phyloP scores from a whole-genome alignment of 495 filamentous ascomycete genomes.

The Hypoxylon rickii region DNA sequence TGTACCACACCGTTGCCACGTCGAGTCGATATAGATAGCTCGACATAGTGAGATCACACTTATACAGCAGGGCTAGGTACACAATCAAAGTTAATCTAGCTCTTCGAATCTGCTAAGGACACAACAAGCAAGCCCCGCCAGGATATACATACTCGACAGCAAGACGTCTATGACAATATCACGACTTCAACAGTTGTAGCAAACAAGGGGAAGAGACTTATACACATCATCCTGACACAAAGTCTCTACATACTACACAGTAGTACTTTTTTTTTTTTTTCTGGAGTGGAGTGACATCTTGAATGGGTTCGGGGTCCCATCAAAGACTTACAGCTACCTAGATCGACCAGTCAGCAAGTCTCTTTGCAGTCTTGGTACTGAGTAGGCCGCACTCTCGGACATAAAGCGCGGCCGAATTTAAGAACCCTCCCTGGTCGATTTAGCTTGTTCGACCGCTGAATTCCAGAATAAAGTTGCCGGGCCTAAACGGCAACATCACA shows the following conservation, averaged over 20 bases:
- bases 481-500: conserved; percentile 38
- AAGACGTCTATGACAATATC: conserved; percentile 1
- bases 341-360: conserved; percentile 35
- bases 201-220: background rate
- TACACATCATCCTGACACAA: conserved; percentile 33
- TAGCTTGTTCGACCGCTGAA: conserved; percentile 21
- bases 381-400: conserved; percentile 35
- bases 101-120: too few species aligned
- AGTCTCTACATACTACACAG: too few species aligned
- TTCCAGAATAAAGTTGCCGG: conserved; percentile 38
- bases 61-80: too few species aligned
- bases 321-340: conserved; percentile 34
- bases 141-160: too few species aligned
- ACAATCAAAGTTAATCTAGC: too few species aligned
- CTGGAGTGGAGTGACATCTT: conserved; percentile 12
- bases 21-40: too few species aligned
- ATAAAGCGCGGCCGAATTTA: conserved; percentile 38
- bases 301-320: conserved; percentile 22
- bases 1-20: too few species aligned
- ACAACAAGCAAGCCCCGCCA: too few species aligned
- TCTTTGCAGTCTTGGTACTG: background rate
- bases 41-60: too few species aligned
- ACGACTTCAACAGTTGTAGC: background rate
- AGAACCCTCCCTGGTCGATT: conserved; percentile 27
- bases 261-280: too few species aligned